These are phyloP conservation scores for Crataegus laevigata DNA, from an alignment of 306 rosid species.

Conservation along the genomic window DNA sequence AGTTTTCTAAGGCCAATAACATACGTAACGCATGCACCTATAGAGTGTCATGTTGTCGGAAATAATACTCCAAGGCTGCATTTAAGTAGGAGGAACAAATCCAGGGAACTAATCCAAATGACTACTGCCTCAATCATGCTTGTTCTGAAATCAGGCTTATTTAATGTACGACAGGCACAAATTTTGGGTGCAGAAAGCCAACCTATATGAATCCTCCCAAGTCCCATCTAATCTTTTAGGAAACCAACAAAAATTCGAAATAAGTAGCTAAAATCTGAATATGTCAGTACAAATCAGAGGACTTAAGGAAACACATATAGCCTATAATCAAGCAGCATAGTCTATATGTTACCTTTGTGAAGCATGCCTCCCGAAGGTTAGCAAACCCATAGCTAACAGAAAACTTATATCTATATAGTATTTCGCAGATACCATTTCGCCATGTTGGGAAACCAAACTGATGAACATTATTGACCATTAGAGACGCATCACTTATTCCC, in stretches of 20 bases:
- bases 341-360: not conserved
- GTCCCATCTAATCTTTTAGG: not conserved
- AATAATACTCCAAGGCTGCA: not conserved
- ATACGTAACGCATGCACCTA: not conserved
- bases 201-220: not conserved
- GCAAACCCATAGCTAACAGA: not conserved
- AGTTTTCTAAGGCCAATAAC: not conserved
- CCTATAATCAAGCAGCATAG: not conserved
- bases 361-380: not conserved
- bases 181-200: not conserved
- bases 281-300: not conserved
- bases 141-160: not conserved
- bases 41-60: too few relatives aligned
- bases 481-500: not conserved
- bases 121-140: not conserved
- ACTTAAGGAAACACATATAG: not conserved
- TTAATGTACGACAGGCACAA: not conserved
- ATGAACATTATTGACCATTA: not conserved
- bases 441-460: not conserved
- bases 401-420: not conserved
- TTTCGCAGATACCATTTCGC: not conserved
- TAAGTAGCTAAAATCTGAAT: not conserved
- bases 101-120: not conserved
- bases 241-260: not conserved
- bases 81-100: not conserved